These are phyloP conservation scores for Corynascus novoguineensis DNA, from an alignment of 495 filamentous ascomycete species.

Conservation along the genomic window DNA sequence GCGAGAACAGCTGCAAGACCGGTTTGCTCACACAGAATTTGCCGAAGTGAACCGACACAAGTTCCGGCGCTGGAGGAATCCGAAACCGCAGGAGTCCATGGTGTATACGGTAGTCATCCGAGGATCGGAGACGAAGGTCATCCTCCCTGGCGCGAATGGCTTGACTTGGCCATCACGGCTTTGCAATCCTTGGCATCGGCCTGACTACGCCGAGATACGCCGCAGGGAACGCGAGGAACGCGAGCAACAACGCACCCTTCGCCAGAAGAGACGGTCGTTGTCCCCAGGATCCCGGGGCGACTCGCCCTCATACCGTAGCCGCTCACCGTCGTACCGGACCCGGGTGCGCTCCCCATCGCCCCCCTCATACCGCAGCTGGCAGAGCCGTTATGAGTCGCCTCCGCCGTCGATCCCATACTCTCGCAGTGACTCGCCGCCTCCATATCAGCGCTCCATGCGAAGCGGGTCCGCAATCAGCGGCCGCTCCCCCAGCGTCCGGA, in stretches of 20 bases:
- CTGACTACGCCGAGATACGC: slow-evolving; percentile 13
- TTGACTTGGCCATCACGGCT: neutral
- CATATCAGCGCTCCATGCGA: slow-evolving; percentile 3
- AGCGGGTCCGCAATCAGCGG: neutral
- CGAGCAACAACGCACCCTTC: neutral
- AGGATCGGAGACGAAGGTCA: slow-evolving; percentile 18
- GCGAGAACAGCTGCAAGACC: slow-evolving; percentile 10
- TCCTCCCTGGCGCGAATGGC: neutral
- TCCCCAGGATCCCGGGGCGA: slow-evolving; percentile 3
- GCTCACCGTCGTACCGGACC: slow-evolving; percentile 14
- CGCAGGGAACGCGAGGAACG: slow-evolving; percentile 7
- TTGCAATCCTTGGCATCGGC: slow-evolving; percentile 21
- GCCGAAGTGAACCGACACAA: slow-evolving; percentile 21
- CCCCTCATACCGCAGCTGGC: neutral
- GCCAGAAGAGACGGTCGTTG: neutral
- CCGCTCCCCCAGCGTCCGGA: slow-evolving; percentile 9
- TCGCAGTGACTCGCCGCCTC: slow-evolving; percentile 8
- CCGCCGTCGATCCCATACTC: neutral
- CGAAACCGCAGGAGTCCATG: neutral
- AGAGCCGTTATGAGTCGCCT: neutral
- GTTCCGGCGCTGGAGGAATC: slow-evolving; percentile 25
- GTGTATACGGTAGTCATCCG: slow-evolving; percentile 24
- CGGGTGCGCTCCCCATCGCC: slow-evolving; percentile 4
- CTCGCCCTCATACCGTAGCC: no score
- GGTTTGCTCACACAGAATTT: slow-evolving; percentile 17